A percentile compares a stretch with the other conserved stretches of the same genome.
Conservation (phyloP, 2,329 filamentous ascomycete genomes). For the Cadophora malorum region DNA sequence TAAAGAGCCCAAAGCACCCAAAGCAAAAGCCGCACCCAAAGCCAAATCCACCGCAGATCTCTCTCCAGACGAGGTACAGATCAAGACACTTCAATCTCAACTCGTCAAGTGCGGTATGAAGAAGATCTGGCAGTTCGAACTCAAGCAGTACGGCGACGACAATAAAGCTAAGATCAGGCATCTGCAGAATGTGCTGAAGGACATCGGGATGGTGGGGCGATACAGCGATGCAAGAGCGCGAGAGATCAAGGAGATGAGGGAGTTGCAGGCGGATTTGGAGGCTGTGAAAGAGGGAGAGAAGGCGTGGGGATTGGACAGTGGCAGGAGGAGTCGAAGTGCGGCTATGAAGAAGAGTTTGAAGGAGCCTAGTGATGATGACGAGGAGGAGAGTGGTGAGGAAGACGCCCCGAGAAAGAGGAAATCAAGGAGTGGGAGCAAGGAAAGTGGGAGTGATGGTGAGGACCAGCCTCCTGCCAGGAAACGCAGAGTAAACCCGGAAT, state of each 20-base stretch:
- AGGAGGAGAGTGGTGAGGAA: slow-evolving; percentile 30
- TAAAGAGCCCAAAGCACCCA: slow-evolving; percentile 18
- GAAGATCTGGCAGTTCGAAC: slow-evolving; percentile 88
- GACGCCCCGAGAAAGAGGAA: slow-evolving; percentile 32
- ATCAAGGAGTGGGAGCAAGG: slow-evolving; percentile 20
- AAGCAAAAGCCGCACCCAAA: slow-evolving; percentile 45
- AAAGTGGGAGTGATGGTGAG: slow-evolving; percentile 24
- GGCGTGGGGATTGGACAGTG: slow-evolving; percentile 69
- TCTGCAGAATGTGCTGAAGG: slow-evolving; percentile 77
- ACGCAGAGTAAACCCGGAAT: slow-evolving; percentile 48
- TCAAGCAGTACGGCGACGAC: slow-evolving; percentile 76
- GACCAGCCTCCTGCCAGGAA: slow-evolving; percentile 47
- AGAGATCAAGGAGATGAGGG: slow-evolving; percentile 85
- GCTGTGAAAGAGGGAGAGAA: slow-evolving; percentile 82
- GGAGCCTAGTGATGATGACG: slow-evolving; percentile 43
- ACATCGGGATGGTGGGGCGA: slow-evolving; percentile 86
- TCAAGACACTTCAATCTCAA: slow-evolving; percentile 87
- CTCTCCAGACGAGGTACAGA: slow-evolving; percentile 74
- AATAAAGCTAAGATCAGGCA: slow-evolving; percentile 81
- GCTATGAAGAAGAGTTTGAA: slow-evolving; percentile 49
- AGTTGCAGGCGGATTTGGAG: slow-evolving; percentile 84
- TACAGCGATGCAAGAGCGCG: slow-evolving; percentile 85
- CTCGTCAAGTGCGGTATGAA: slow-evolving; percentile 89
- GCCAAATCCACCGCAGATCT: slow-evolving; percentile 50
- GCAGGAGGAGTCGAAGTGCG: slow-evolving; percentile 42